Base-by-base conservation (phyloP, 1,139 yeast species). In the Blastobotrys serpentis region DNA sequence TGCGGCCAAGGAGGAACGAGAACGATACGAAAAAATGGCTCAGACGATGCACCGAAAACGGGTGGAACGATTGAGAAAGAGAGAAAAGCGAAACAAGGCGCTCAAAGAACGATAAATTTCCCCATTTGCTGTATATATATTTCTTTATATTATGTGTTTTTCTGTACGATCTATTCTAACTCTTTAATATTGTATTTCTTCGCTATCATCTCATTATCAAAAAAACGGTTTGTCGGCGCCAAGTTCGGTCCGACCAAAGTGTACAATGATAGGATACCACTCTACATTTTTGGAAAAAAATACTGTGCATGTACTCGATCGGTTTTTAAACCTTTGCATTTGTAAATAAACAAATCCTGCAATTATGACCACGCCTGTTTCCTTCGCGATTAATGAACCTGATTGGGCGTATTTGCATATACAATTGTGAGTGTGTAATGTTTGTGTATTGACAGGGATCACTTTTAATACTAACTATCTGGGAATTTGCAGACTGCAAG, bases 11-110 rank as follows among this genome's bases (percentile, higher is more conserved):
- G 74, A 68, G 36, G 76, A 72, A 55, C 62, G 63, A 50, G 75
- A 71, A 54, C 63, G 75, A 13, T 68, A 67, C 51, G 73, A 67
- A 52, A 50, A 60, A 48, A 47, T 71, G 61, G 70, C 71, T 2
- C 62, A 62, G 52, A 68, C 64, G 41, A 69, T 72, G 73, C 73
- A 71, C 56, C 65, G 66, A 42, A 72, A 72, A 61, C 59, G 60
- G 44, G 68, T 71, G n/a, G 75, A 70, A 41, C 61, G 75, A 33
- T 46, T 70, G 47, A 58, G 64, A 54, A 58, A 66, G 47, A 58
- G 71, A 29, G 75, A 71, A 50, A 71, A 71, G 65, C 62, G 75
- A 47, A 71, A 71, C 61, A 71, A 71, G 62, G 53, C 70, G 52
- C 64, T 71, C 47, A 70, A 70, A 55, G 75, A 71, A 52, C 72